Evolutionary conservation across 2,329 filamentous ascomycete species (phyloP), one percentile per base, ranked within the genome.

Genomic region (Dactylonectria macrodidyma): DNA sequence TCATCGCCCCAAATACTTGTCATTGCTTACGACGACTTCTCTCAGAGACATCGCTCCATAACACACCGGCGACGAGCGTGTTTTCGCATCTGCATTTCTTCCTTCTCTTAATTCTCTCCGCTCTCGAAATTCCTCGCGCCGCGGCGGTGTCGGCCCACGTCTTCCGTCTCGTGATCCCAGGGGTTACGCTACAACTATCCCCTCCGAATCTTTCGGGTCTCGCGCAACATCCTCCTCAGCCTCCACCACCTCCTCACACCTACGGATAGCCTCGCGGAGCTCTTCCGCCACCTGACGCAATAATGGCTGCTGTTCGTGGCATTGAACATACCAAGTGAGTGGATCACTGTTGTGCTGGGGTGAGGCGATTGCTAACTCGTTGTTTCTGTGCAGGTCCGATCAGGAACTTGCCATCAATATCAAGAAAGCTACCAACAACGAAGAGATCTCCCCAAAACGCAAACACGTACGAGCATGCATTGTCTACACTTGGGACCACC

Each of bases 401-500:
- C 86, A 88, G 74, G 91, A 93, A 80, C 86, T 93, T 72, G 86
- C 89, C 67, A 88, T 92, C 81, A 91, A 91, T 81, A 92, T 93
- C 75, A 87, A 88, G 78, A 93, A 93, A 79, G 91, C 91, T 19
- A 93, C 90, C 59, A 92, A 86, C 76, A 85, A 85, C 76, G 90
- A 93, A 73, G 90, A 93, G 79, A 88, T 90, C 2, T 90, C 90
- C 7, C 90, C 90, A 44, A 92, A 92, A 81, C 88, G 90, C 77
- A 99, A 99, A 84, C 96, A 99, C 93, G 96, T 99, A 66, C 93
- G 96, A 79, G 95, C 93, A 81, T 97, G 94, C 80, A 99, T 99
- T 77, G 95, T 99, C 52, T 98, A 98, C 82, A 98, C 95, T 66
- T 99, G 96, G 96, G 96, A 99, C 83, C 95, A 99, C 86, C 97